phyloP scores from a whole-genome alignment of 176 grass and related monocot species.

The Phoenix dactylifera region DNA sequence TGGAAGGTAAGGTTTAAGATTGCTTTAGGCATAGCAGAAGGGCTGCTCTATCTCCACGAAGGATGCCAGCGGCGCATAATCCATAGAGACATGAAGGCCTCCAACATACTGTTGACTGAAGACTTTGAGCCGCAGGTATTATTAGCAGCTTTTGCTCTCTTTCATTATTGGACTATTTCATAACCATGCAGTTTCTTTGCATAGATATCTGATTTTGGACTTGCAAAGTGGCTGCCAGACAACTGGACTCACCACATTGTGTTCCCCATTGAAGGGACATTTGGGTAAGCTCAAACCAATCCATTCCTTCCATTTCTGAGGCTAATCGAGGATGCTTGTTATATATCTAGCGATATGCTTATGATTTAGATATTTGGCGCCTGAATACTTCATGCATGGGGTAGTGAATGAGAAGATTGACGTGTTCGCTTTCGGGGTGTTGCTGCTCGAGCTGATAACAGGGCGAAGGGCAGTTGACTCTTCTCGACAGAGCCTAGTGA shows the following conservation, averaged over 20 bases:
- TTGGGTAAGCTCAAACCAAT: conserved; percentile 50
- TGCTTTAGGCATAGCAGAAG: conserved; percentile 8
- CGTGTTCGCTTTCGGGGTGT: conserved; percentile 86
- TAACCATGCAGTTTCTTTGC: not conserved
- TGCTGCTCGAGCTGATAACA: conserved; percentile 94
- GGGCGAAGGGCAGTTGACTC: conserved; percentile 79
- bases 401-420: conserved; percentile 94
- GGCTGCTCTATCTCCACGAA: conserved; percentile 12
- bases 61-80: conserved; percentile 13
- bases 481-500: conserved; percentile 83
- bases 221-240: conserved; percentile 12
- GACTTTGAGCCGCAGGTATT: conserved; percentile 7
- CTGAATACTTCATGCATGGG: conserved; percentile 99
- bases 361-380: conserved; percentile 70
- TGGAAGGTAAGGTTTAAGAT: conserved; percentile 3
- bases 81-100: conserved; percentile 18
- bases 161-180: not conserved
- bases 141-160: not conserved
- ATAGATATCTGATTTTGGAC: conserved; percentile 18
- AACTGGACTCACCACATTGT: conserved; percentile 7
- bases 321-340: no score
- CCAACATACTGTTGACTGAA: conserved; percentile 9
- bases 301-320: conserved; percentile 4
- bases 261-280: conserved; percentile 15
- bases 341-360: no score